Base-by-base conservation (phyloP, 2,329 filamentous ascomycete species). In the Colletotrichum navitas region DNA sequence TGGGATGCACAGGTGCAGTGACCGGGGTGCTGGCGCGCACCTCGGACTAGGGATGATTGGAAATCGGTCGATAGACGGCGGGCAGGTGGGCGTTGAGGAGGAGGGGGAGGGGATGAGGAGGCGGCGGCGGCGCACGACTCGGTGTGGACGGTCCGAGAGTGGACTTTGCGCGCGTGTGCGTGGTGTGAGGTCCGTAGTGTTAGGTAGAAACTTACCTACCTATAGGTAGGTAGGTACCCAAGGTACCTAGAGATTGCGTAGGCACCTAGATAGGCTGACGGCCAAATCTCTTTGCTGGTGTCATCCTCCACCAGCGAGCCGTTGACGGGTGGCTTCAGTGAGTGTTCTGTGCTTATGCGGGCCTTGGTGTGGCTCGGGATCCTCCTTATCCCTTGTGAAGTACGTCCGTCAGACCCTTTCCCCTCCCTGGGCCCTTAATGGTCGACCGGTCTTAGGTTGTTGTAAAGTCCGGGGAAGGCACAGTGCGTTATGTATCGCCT, bases 21-120 rank as follows among this genome's bases (percentile, higher is more conserved):
- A 58, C 55, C 55, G 61, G 55, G 61, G 63, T 47, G 45, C 34
- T 61, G 65, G 52, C 45, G 55, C 54, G 59, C 52, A 60, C 58
- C 51, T 69, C 65, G 60, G 69, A 69, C 59, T 66, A 66, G 47
- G 69, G 65, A 64, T 72, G 69, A 54, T 72, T 72, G 65, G 69
- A 72, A 72, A 72, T 72, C 69, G 69, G 60, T 55, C 69, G 65
- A 72, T 64, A 36, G 43, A 52, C 56, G 64, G 68, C 56, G 47
- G 41, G 55, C 47, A 58, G 60, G 54, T 69, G 60, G 66, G 66
- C 47, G 68, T 71, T 71, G 68, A 68, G 67, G 45, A 55, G 45
- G 29, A 43, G 36, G 55, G 18, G 58, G 29, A 29, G 58, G 14
- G 32, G 39, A 7, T 29, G 58, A 24, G 7, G 26, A 29, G 49